Percentiles rank a stretch among this genome's conserved stretches.
These are phyloP conservation scores for Aegilops bicornis DNA, from an alignment of 176 grass and related monocot genomes.

Conservation along the genomic window DNA sequence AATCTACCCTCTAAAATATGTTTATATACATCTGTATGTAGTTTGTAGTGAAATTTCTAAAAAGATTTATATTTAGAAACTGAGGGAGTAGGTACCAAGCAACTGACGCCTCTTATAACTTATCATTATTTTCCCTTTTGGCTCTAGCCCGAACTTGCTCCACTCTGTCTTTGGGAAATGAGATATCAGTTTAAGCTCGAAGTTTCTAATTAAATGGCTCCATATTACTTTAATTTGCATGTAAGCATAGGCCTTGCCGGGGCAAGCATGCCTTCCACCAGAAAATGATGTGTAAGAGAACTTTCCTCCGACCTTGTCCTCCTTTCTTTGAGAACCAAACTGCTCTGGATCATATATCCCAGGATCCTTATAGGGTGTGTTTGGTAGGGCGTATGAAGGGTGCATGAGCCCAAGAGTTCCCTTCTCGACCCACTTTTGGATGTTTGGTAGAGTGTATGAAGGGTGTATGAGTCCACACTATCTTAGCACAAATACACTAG, in stretches of 20 bases:
- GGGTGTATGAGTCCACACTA: too few species aligned
- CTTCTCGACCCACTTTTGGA: too few species aligned
- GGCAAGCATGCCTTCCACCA: neutral
- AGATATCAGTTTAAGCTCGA: neutral
- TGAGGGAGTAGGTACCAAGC: neutral
- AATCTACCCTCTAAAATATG: too few species aligned
- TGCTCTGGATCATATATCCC: slow-evolving; percentile 10
- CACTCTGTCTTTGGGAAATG: neutral
- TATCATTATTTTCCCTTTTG: neutral
- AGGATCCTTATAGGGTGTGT: neutral
- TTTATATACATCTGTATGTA: too few species aligned
- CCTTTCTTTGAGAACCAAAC: slow-evolving; percentile 9
- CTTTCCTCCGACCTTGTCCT: neutral
- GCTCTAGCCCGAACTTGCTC: neutral
- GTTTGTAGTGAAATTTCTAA: too few species aligned
- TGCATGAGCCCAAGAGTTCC: too few species aligned
- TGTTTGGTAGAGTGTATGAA: too few species aligned
- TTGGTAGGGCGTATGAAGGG: too few species aligned
- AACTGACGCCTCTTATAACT: neutral
- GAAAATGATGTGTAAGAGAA: slow-evolving; percentile 9
- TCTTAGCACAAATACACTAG: too few species aligned
- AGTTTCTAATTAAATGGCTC: neutral
- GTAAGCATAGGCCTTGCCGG: neutral
- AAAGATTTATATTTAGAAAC: too few species aligned
- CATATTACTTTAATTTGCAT: slow-evolving; percentile 19